phyloP scores from a whole-genome alignment of 2,329 filamentous ascomycete species.

The Neurospora sp. region DNA sequence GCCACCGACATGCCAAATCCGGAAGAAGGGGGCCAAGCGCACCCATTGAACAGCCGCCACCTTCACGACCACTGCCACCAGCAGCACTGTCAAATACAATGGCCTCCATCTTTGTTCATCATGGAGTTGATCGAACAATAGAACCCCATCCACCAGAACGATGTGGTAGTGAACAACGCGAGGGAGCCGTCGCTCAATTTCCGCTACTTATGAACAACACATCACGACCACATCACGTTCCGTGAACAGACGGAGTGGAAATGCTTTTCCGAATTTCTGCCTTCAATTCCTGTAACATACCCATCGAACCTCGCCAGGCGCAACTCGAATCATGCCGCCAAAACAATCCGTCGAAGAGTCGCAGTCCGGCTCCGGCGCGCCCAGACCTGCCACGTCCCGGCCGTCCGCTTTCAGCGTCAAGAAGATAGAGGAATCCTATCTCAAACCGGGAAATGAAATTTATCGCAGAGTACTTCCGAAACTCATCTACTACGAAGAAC shows the following conservation, averaged over 20 bases:
- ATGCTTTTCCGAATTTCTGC: not conserved
- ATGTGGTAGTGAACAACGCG: not conserved
- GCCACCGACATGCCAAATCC: not conserved
- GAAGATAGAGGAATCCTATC: not conserved
- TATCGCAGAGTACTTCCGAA: not conserved
- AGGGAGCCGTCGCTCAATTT: too few species aligned
- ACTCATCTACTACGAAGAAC: slow-evolving; percentile 6
- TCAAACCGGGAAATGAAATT: not conserved
- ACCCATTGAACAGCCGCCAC: not conserved
- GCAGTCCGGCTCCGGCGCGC: not conserved
- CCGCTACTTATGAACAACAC: not conserved
- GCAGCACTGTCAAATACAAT: not conserved
- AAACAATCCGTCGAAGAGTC: not conserved
- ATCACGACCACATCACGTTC: not conserved
- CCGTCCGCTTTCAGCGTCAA: not conserved
- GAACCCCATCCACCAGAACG: not conserved
- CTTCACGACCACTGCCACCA: not conserved
- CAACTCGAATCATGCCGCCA: not conserved
- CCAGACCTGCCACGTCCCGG: not conserved
- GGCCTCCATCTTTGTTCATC: not conserved
- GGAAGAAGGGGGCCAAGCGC: not conserved
- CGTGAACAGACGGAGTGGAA: not conserved
- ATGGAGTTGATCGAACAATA: not conserved
- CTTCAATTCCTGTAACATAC: too few species aligned
- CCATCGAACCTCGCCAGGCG: too few species aligned